phyloP scores from a whole-genome alignment of 306 rosid species.

The Spatholobus suberectus region DNA sequence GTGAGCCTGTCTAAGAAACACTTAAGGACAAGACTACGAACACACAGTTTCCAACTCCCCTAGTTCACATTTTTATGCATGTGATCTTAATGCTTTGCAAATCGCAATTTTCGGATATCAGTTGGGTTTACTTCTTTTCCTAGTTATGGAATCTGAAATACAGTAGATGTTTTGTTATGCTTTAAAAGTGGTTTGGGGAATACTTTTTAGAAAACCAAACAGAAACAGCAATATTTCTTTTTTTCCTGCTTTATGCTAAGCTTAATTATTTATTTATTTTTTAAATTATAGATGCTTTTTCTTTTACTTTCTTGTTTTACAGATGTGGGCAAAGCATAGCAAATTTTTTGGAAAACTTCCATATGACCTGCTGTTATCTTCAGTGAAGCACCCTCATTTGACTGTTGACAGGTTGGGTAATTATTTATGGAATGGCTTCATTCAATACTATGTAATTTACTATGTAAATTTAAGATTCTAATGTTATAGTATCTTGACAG shows the following conservation, averaged over 20 bases:
- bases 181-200: not conserved
- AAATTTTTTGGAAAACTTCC: constrained; percentile 59
- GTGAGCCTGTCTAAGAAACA: not conserved
- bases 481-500: constrained; percentile 58
- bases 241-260: constrained; percentile 25
- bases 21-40: not conserved
- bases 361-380: constrained; percentile 56
- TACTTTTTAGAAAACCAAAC: constrained; percentile 11
- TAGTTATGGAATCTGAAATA: not conserved
- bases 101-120: not conserved
- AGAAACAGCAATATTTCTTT: not conserved
- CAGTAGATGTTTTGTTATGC: not conserved
- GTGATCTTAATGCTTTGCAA: constrained; percentile 7
- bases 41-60: not conserved
- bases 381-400: constrained; percentile 62
- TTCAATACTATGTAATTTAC: constrained; percentile 20
- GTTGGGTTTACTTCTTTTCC: constrained; percentile 5
- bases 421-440: constrained; percentile 34
- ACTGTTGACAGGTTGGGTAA: constrained; percentile 74
- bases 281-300: constrained; percentile 19
- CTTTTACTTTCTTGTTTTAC: constrained; percentile 38
- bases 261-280: not conserved
- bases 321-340: constrained; percentile 70
- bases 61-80: constrained; percentile 4
- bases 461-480: constrained; percentile 29